These are phyloP conservation scores for Styphnolobium japonicum DNA, from an alignment of 306 rosid species.

Conservation along the genomic window DNA sequence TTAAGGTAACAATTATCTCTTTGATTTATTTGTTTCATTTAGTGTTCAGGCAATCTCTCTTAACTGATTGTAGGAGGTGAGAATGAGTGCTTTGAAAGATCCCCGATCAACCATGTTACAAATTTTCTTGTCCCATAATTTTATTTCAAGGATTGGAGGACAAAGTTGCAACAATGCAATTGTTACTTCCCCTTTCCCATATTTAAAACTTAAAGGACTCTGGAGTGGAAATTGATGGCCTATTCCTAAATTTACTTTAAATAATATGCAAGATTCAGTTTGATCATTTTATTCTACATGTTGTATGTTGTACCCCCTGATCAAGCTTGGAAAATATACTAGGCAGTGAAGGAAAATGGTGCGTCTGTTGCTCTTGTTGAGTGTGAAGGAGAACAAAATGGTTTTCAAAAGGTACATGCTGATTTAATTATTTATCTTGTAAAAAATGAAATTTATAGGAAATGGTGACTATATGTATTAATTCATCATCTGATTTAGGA, in stretches of 20 bases:
- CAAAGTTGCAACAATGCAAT: conserved; percentile 38
- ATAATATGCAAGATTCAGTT: background rate
- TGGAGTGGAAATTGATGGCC: too few relatives aligned
- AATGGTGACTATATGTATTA: background rate
- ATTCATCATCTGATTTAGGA: too few relatives aligned
- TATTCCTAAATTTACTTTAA: background rate
- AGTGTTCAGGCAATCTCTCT: too few relatives aligned
- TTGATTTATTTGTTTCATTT: too few relatives aligned
- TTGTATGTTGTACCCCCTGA: conserved; percentile 61
- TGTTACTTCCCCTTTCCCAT: background rate
- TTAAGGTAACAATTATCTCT: too few relatives aligned
- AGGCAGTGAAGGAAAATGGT: conserved; percentile 61
- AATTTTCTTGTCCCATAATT: conserved; percentile 68
- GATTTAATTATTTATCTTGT: background rate
- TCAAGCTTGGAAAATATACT: conserved; percentile 61
- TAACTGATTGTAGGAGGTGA: conserved; percentile 49
- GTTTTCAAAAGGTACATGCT: conserved; percentile 57
- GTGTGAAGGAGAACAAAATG: conserved; percentile 79
- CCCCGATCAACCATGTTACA: conserved; percentile 60
- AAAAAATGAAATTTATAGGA: background rate
- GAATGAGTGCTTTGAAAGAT: conserved; percentile 50
- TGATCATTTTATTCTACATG: background rate
- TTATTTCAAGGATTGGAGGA: conserved; percentile 75
- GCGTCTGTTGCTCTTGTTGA: conserved; percentile 69
- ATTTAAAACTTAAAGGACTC: background rate